Evolutionary conservation across 176 grass and related monocot genomes (phyloP), one percentile per base, ranked within the genome.

Genomic region (Chrysopogon serrulatus): DNA sequence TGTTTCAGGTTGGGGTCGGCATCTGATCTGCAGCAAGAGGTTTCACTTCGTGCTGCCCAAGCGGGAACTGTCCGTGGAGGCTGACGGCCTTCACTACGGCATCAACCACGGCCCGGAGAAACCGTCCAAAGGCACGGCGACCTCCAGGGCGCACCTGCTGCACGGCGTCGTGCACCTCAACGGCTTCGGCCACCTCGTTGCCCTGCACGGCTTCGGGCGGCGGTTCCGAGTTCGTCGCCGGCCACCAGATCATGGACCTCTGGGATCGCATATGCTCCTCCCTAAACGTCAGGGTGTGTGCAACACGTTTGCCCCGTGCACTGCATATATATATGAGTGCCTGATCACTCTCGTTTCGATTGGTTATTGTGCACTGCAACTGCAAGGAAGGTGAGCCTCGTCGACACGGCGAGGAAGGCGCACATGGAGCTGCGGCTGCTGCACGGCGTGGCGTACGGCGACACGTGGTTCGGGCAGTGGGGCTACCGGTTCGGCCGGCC

Each of bases 161-260:
- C 96, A 95, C 69, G 93, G 93, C 79, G 18, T 98, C 14, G 74
- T 98, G 73, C 96, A 98, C 78, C 90, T 90, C 31, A 98, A 98
- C 87, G 96, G 93, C 43, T 93, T 88, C 65, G 96, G 96, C 45
- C 96, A 98, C 79, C 84, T 98, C 81, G 77, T 93, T 71, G 67
- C 48, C 71, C 56, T 98, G 80, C 90, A 92, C 39, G 93, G 91
- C 78, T 85, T 95, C 57, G 88, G 86, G 13, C n/a, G 93, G 91
- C 65, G 93, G 96, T 64, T 93, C 96, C 53, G 86, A 95, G 66
- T 90, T 95, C 69, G 75, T 92, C 80, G 93, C 96, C n/a, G 96
- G 96, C 6, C 83, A 92, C 35, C 93, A 93, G 79, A 86, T 98
- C 80, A 79, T 98, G 76, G 87, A 92, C 76, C 85, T 98, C 60